Base-by-base conservation (phyloP, 1,284 basidiomycete species). In the Tilletia indica region DNA sequence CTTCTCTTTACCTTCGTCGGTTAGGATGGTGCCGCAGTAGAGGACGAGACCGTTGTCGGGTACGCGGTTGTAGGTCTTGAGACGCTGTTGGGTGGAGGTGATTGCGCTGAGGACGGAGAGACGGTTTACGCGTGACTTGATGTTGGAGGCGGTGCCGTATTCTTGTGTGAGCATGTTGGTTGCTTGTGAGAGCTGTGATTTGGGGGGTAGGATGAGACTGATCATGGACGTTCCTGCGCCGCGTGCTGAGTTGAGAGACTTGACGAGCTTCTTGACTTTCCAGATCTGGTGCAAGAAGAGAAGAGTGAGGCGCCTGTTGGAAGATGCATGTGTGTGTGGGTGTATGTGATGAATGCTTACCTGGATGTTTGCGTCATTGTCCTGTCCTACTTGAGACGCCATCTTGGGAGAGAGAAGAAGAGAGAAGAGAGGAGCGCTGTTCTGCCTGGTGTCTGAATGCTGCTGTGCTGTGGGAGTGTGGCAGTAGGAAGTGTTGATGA, bases 51-150 rank as follows among this genome's bases (percentile, higher is more conserved):
- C 97, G 79, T 99, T 99, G 34, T 94, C 93, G 2, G 96, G 97
- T 0, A 97, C 94, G 75, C 76, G 71, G 72, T 77, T 93, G 88
- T 98, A 99, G 9, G 99, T 88, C 87, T 99, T 99, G 75, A 99
- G 89, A 78, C 95, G 90, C 80, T 99, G 95, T 86, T 99, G 96
- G n/a, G 97, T 98, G 81, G 93, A 95, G 25, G 96, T 98, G 84
- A 99, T 99, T 75, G 97, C 97, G 64, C 96, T 93, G 67, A 99
- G 89, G 36, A 99, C 97, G 47, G 96, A 99, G 49, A 97, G 89
- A 79, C 96, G 90, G 88, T 99, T 99, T 83, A 99, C 96, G 76
- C 97, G 93, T 80, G 94, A 97, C 86, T 99, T 99, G 89, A 99
- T 99, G 87, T 99, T 99, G 76, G 94, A 97, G 42, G 80, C 83